Base-by-base conservation (phyloP, 2,329 filamentous ascomycete genomes). In the Phoma herbarum region DNA sequence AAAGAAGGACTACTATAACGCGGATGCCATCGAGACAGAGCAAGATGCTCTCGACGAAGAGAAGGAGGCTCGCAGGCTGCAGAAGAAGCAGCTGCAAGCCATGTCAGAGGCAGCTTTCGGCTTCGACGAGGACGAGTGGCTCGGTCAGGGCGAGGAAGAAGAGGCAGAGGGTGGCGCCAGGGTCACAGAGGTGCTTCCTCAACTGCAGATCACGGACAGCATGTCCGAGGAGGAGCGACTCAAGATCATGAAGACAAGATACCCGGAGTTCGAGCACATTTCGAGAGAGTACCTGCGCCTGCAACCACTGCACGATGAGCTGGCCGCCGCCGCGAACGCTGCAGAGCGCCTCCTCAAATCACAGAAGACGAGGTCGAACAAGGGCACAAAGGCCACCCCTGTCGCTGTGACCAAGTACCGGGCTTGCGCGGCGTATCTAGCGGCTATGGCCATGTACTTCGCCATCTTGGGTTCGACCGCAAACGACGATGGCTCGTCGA, bases 31-130 rank as follows among this genome's bases (percentile, higher is more conserved):
- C 57, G 86, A 89, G 70, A 89, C 86, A 1, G 88, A 90, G 70
- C 85, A 86, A 60, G 88, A 89, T 77, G 95, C 95, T 0, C 79
- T 96, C 29, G 93, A 95, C 72, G 95, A 99, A 81, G 96, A 99
- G 77, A 87, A 85, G 11, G 96, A 99, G 76, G 95, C 94, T 3
- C 88, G 90, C 75, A 85, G 92, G 61, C 79, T 99, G 60, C 94
- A 98, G 76, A 88, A 93, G 78, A 97, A 97, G 83, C 94, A 95
- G 74, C 78, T 98, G 23, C 85, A 92, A 67, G 89, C 90, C 65
- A 95, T 99, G 91, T 86, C 88, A 6, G 93, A 96, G 66, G 90
- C 90, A 37, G 95, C 99, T 74, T 99, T 97, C 72, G 89, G 92
- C 9, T 96, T 98, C 65, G 93, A 98, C 69, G 91, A 96, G 71